Conservation (phyloP, 305 asterid genomes). For the Ajuga reptans region DNA sequence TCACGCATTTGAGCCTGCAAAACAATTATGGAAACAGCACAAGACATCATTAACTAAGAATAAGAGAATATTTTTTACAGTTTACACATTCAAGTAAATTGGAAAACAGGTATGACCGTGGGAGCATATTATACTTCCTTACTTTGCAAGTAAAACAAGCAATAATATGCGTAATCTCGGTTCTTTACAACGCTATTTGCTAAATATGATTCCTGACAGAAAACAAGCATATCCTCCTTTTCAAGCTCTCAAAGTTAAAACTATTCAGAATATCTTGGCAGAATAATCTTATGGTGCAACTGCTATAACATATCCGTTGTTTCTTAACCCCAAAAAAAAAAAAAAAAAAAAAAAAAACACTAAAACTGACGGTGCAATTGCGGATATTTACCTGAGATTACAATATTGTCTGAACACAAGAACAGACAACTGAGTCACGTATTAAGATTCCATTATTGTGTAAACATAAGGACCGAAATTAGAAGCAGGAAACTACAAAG, state of each 20-base stretch:
- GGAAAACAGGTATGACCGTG: not conserved
- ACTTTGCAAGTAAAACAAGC: not conserved
- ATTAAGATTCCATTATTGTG: too few relatives aligned
- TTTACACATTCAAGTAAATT: not conserved
- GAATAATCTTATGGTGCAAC: not conserved
- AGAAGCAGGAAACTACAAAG: not conserved
- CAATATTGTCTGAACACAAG: not conserved
- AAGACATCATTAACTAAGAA: conserved; percentile 14
- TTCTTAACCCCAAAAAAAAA: too few relatives aligned
- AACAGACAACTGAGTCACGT: not conserved
- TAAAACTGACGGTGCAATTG: too few relatives aligned
- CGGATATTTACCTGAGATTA: not conserved
- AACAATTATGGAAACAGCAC: conserved; percentile 16
- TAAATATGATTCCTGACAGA: not conserved
- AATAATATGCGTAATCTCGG: not conserved
- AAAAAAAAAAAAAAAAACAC: too few relatives aligned
- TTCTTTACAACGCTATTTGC: not conserved
- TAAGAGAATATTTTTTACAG: not conserved
- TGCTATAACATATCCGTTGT: too few relatives aligned
- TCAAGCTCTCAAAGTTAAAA: not conserved
- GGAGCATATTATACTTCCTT: too few relatives aligned
- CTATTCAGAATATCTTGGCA: not conserved
- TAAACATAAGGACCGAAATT: too few relatives aligned
- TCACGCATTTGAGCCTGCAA: conserved; percentile 98
- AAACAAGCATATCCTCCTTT: not conserved